Percentiles rank a stretch among this genome's conserved stretches.
phyloP scores from a whole-genome alignment of 495 filamentous ascomycete genomes.

The Penicillium lividum region DNA sequence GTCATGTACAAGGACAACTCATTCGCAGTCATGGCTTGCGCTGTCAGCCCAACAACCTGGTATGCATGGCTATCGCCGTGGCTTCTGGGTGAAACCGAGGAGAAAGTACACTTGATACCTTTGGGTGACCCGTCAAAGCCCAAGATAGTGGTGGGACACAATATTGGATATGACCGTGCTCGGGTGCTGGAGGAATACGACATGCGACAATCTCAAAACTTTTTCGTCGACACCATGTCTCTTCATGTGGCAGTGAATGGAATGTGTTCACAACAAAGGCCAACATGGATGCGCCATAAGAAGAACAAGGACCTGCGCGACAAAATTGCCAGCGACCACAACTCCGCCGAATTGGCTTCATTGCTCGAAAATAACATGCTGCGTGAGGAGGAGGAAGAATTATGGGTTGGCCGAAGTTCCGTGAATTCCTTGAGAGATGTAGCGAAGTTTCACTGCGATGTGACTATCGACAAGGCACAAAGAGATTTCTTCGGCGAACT shows the following conservation, averaged over 20 bases:
- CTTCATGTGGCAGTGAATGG: constrained; percentile 97
- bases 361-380: constrained; percentile 67
- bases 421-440: constrained; percentile 95
- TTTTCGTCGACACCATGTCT: constrained; percentile 97
- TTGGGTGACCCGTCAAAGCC: constrained; percentile 70
- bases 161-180: constrained; percentile 93
- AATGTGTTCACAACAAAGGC: constrained; percentile 96
- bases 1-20: constrained; percentile 92
- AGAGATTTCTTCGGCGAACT: constrained; percentile 87
- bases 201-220: constrained; percentile 76
- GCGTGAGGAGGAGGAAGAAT: constrained; percentile 83
- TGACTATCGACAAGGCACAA: constrained; percentile 87
- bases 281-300: constrained; percentile 94
- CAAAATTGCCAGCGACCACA: constrained; percentile 69
- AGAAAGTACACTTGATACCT: constrained; percentile 78
- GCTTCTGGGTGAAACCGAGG: constrained; percentile 81
- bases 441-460: constrained; percentile 91
- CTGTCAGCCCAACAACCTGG: constrained; percentile 83
- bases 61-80: constrained; percentile 98
- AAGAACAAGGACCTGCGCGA: constrained; percentile 86
- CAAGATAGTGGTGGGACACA: constrained; percentile 87
- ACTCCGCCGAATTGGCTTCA: constrained; percentile 67
- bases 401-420: constrained; percentile 93
- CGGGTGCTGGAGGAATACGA: constrained; percentile 88
- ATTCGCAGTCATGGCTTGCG: constrained; percentile 96